phyloP scores from a whole-genome alignment of 345 rosid species.

The Trapa bicornis region DNA sequence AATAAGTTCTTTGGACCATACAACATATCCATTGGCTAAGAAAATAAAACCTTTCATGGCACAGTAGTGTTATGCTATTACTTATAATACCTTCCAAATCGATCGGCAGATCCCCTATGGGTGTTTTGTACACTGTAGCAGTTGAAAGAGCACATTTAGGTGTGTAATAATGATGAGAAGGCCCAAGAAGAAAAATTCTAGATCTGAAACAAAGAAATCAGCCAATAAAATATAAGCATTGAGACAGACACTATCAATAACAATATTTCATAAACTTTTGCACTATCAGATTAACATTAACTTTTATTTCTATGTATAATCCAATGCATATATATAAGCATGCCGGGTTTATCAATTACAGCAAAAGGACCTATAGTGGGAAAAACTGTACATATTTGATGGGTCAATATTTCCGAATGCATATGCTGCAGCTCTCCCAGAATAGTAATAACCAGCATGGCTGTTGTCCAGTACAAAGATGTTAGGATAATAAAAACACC shows the following conservation, averaged over 20 bases:
- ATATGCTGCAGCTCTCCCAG: constrained; percentile 93
- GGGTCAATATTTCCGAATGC: constrained; percentile 98
- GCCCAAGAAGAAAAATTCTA: constrained; percentile 85
- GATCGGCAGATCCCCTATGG: constrained; percentile 72
- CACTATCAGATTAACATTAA: background rate
- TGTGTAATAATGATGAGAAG: constrained; percentile 85
- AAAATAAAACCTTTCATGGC: background rate
- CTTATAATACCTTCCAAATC: constrained; percentile 62
- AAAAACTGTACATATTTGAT: constrained; percentile 40
- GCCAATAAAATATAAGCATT: background rate
- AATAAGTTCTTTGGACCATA: background rate
- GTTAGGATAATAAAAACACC: background rate
- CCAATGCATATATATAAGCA: background rate
- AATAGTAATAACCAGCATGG: constrained; percentile 87
- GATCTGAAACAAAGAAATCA: constrained; percentile 35
- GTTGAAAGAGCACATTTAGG: constrained; percentile 75
- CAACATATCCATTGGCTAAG: background rate
- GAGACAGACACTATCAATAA: too few species aligned
- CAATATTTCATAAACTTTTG: background rate
- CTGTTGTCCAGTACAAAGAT: constrained; percentile 22
- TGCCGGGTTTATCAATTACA: background rate
- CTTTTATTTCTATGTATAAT: background rate
- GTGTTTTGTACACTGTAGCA: constrained; percentile 77
- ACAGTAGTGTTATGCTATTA: background rate
- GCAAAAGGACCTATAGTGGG: background rate